Conservation (phyloP, 1,139 yeast genomes). For the Taiozyma onychis region DNA sequence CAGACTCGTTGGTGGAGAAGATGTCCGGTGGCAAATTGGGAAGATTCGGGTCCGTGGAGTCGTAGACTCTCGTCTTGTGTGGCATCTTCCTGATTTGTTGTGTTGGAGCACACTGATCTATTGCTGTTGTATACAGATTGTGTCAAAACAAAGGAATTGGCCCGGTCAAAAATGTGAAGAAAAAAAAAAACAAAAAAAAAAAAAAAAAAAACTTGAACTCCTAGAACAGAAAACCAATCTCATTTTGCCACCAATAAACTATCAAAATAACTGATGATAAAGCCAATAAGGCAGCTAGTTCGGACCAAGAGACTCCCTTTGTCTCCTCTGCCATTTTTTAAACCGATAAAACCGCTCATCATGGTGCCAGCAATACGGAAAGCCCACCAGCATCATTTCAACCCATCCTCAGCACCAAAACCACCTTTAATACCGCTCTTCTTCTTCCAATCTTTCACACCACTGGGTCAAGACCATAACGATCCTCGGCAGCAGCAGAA, state of each 20-base stretch:
- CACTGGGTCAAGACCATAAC: not conserved
- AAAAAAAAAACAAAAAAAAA: not conserved
- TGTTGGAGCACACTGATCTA: not conserved
- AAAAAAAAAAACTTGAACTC: no score
- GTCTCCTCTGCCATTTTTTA: not conserved
- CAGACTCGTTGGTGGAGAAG: constrained; percentile 20
- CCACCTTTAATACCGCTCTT: not conserved
- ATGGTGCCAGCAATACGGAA: not conserved
- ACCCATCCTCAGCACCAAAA: not conserved
- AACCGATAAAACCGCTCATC: not conserved
- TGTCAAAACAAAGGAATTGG: not conserved
- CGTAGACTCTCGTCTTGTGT: constrained; percentile 25
- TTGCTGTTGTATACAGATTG: not conserved
- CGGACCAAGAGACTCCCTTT: not conserved
- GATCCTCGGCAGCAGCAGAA: constrained; percentile 20
- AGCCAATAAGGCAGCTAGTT: not conserved
- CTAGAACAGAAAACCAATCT: not conserved
- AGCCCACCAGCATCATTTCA: not conserved
- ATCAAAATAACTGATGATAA: not conserved
- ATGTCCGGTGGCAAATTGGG: constrained; percentile 33
- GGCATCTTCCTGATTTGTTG: constrained; percentile 1
- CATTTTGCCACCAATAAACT: not conserved
- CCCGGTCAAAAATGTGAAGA: not conserved
- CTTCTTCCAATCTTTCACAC: not conserved
- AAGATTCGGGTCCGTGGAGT: constrained; percentile 35